Evolutionary conservation across 1,284 basidiomycete genomes (phyloP).

Genomic region (Ceratobasidium sp.): DNA sequence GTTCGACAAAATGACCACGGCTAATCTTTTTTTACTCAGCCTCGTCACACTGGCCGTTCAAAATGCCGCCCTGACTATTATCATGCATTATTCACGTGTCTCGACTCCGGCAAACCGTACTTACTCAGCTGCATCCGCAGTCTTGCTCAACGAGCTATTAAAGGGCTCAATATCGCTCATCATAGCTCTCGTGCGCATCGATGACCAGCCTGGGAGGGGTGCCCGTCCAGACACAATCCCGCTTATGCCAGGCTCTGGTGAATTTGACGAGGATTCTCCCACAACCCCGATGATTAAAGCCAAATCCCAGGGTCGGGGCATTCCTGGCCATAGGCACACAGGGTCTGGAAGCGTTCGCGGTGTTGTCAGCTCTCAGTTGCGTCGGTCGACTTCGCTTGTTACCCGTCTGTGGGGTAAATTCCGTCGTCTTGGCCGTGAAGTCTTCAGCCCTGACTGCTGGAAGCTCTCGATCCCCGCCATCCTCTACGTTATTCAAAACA

Average conservation of each 20-base stretch:
- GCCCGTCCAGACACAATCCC: slow-evolving; percentile 25
- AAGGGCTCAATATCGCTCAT: slow-evolving; percentile 88
- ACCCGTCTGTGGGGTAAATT: slow-evolving; percentile 45
- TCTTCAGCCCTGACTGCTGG: slow-evolving; percentile 91
- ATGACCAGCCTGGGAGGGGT: slow-evolving; percentile 40
- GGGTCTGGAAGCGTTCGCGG: slow-evolving; percentile 30
- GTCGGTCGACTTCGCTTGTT: slow-evolving; percentile 53
- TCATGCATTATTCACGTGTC: slow-evolving; percentile 95
- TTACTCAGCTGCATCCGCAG: slow-evolving; percentile 92
- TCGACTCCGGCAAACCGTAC: slow-evolving; percentile 76
- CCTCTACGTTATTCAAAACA: slow-evolving; percentile 97
- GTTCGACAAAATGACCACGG: slow-evolving; percentile 15
- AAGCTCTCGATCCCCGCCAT: slow-evolving; percentile 96
- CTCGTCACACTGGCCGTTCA: slow-evolving; percentile 92
- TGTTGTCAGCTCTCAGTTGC: slow-evolving; percentile 39
- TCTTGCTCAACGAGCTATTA: slow-evolving; percentile 91
- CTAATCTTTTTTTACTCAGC: slow-evolving; percentile 56
- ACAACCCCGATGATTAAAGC: slow-evolving; percentile 52
- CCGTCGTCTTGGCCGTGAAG: slow-evolving; percentile 61
- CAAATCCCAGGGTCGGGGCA: slow-evolving; percentile 23
- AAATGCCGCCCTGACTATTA: slow-evolving; percentile 88
- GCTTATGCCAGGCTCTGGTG: slow-evolving; percentile 27
- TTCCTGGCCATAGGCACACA: slow-evolving; percentile 8
- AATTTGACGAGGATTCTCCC: slow-evolving; percentile 47
- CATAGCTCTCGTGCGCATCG: slow-evolving; percentile 64